Percentiles rank a stretch among this genome's conserved stretches.
These are phyloP conservation scores for Thraustochytrium sp. DNA, from an alignment of 352 stramenopile species.

Conservation along the genomic window DNA sequence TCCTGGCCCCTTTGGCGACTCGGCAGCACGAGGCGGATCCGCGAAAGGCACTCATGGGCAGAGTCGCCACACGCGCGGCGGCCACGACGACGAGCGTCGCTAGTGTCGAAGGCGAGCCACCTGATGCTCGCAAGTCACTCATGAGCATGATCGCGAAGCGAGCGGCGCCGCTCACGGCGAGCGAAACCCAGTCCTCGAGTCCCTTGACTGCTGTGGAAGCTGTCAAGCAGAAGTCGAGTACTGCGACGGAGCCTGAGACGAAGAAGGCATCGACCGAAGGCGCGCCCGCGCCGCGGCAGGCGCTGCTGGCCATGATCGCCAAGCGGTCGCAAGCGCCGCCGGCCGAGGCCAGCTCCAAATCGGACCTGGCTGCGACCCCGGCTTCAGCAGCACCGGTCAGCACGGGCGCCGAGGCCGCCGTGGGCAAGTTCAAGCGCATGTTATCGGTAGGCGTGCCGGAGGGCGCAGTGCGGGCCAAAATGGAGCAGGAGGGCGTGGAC, in stretches of 20 bases:
- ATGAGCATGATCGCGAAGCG: neutral
- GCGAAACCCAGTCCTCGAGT: neutral
- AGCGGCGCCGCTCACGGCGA: neutral
- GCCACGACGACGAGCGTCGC: no score
- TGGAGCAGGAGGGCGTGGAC: constrained; percentile 34
- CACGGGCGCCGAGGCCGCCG: neutral
- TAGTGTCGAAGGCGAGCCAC: no score
- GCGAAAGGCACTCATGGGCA: no score
- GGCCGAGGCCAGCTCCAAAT: neutral
- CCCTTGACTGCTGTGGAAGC: neutral
- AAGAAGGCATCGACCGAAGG: neutral
- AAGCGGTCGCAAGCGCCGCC: neutral
- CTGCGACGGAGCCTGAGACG: neutral
- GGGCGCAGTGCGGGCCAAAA: constrained; percentile 3
- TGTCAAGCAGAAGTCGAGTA: neutral
- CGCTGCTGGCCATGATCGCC: neutral
- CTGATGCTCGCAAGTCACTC: neutral
- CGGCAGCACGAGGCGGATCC: no score
- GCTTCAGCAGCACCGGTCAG: neutral
- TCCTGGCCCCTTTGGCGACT: no score
- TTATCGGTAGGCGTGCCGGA: neutral
- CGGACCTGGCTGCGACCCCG: no score
- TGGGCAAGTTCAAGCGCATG: constrained; percentile 43
- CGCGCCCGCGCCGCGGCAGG: neutral
- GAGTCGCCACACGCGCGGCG: no score